These are phyloP conservation scores for Arabis alpina DNA, from an alignment of 345 rosid species.

Conservation along the genomic window DNA sequence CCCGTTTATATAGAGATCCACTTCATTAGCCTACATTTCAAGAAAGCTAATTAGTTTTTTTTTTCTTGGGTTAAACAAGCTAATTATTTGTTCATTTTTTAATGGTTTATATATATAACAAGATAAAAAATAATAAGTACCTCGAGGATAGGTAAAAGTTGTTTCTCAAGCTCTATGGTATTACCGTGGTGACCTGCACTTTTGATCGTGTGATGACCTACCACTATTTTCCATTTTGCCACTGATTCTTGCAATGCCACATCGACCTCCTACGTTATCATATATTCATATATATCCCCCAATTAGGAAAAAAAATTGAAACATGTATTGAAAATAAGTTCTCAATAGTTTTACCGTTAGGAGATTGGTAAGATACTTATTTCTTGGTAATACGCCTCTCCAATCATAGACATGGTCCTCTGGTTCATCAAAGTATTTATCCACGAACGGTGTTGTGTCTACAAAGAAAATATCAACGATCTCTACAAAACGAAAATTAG, in stretches of 20 bases:
- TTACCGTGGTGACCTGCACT: constrained; percentile 73
- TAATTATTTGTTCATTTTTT: no score
- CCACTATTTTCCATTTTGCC: constrained; percentile 78
- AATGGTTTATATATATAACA: no score
- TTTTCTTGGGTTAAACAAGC: not conserved
- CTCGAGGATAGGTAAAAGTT: constrained; percentile 67
- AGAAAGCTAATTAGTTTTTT: not conserved
- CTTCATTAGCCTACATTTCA: constrained; percentile 54
- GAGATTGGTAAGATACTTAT: constrained; percentile 51
- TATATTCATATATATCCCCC: not conserved
- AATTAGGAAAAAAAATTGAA: not conserved
- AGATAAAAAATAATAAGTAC: constrained; percentile 40
- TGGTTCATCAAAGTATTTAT: constrained; percentile 58
- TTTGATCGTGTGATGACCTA: constrained; percentile 79
- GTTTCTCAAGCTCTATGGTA: constrained; percentile 55
- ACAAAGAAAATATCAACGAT: constrained; percentile 63
- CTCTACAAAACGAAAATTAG: constrained; percentile 36
- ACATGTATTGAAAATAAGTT: not conserved
- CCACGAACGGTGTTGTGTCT: constrained; percentile 70
- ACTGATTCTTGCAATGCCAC: constrained; percentile 52
- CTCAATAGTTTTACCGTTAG: constrained; percentile 41
- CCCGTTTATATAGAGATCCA: constrained; percentile 76
- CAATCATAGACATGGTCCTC: constrained; percentile 61
- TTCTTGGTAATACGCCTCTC: constrained; percentile 58
- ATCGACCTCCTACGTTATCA: constrained; percentile 28